These are phyloP conservation scores for Mucuna pruriens DNA, from an alignment of 306 rosid species.

Conservation along the genomic window DNA sequence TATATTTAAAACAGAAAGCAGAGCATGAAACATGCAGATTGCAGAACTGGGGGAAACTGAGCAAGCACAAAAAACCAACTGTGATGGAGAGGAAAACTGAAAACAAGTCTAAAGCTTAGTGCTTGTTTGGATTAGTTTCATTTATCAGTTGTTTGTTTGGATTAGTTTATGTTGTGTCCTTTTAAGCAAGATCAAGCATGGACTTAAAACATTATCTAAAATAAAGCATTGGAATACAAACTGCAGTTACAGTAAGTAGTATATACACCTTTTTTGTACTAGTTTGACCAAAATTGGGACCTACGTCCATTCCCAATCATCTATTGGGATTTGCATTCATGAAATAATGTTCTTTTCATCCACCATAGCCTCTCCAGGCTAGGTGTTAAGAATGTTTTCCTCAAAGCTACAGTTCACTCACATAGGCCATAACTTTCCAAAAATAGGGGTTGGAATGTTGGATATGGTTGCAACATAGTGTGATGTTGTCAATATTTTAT, in stretches of 20 bases:
- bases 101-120: background rate
- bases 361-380: background rate
- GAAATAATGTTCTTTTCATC: background rate
- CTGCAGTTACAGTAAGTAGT: background rate
- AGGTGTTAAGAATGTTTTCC: background rate
- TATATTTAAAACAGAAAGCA: conserved; percentile 11
- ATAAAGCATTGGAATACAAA: background rate
- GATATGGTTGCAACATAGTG: background rate
- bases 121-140: background rate
- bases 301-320: background rate
- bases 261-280: background rate
- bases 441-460: background rate
- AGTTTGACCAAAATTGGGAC: background rate
- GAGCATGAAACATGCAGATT: background rate
- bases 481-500: background rate
- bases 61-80: background rate
- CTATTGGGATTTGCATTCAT: background rate
- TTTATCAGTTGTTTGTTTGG: no score
- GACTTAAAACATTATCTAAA: background rate
- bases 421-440: background rate
- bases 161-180: no score
- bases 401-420: background rate
- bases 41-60: background rate
- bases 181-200: background rate
- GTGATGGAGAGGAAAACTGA: background rate